These are phyloP conservation scores for Alternaria conjuncta DNA, from an alignment of 2,329 filamentous ascomycete genomes.

Conservation along the genomic window DNA sequence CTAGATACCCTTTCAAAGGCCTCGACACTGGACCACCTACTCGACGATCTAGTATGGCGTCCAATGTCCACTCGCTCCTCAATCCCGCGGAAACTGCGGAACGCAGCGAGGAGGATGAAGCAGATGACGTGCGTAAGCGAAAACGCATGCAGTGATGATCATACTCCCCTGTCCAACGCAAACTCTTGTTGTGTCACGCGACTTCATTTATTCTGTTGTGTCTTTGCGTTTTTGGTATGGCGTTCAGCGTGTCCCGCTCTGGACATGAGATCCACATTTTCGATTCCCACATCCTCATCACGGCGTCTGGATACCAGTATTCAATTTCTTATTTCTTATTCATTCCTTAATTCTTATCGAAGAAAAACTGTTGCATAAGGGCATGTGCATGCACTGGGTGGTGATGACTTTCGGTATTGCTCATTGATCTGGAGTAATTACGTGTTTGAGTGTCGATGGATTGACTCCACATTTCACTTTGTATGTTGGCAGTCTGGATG, in stretches of 20 bases:
- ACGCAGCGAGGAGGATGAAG: conserved; percentile 68
- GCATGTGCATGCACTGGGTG: neutral
- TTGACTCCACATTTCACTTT: neutral
- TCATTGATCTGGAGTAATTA: neutral
- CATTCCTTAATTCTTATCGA: neutral
- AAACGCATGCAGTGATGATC: conserved; percentile 52
- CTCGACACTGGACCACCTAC: conserved; percentile 67
- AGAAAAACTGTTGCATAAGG: neutral
- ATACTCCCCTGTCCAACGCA: neutral
- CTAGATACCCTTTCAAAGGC: conserved; percentile 56
- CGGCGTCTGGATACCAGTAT: neutral
- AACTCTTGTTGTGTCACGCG: neutral
- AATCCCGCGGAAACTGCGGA: conserved; percentile 74
- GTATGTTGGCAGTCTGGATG: neutral
- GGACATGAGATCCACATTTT: neutral
- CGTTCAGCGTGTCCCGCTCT: neutral
- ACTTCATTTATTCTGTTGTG: conserved; percentile 25
- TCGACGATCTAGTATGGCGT: conserved; percentile 73
- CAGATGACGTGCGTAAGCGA: conserved; percentile 67
- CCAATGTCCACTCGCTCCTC: conserved; percentile 70
- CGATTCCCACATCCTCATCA: neutral
- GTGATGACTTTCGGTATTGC: neutral
- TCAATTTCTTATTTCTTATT: neutral
- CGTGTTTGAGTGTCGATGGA: neutral
- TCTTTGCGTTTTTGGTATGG: conserved; percentile 3